Evolutionary conservation across 768 basidiomycete species (phyloP), one percentile per base, ranked within the genome.

Genomic region (Paxillus rubicundulus): DNA sequence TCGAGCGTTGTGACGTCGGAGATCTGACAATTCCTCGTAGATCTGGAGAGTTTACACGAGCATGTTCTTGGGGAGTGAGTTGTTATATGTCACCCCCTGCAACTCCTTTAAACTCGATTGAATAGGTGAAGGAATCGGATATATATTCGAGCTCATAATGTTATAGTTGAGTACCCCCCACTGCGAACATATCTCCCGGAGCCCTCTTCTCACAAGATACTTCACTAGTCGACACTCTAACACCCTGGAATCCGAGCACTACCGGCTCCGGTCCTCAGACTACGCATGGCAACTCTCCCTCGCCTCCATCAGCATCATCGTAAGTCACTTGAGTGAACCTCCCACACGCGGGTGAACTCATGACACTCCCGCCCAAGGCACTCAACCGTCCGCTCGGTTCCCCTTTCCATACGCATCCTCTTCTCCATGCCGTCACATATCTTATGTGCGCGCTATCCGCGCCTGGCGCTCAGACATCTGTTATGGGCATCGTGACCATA

Each of bases 401-500:
- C 7, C 67, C 70, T 55, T 56, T 85, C 37, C 85, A 89, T 72
- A 74, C 78, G 44, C 82, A 82, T 20, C 78, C 90, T 2, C 73
- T 93, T 49, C 74, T 89, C 40, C 71, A 86, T 59, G 79, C 80
- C 57, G 70, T 93, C 58, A 77, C 79, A 30, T 92, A 92, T 68
- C 71, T 93, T 52, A 78, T 78, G 55, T 84, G 86, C 30, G 63
- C 77, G 3, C 81, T 90, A 41, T 79, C 87, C 4, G 82, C 85
- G 20, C 77, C 81, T 6, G 84, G 85, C 21, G 62, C 82, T 9
- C 82, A 81, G 61, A 85, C 88, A 13, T 88, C 86, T 8, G 64
- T 95, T 52, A 84, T 91, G 75, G 92, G 92, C 5, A 77, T 96
- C 50, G 51, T 96, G 61, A 82, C 82, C 16, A 63, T 94, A 54